A percentile compares a stretch with the other conserved stretches of the same genome.
Evolutionary conservation across 768 basidiomycete species (phyloP).

Genomic region (Amanita phalloides): DNA sequence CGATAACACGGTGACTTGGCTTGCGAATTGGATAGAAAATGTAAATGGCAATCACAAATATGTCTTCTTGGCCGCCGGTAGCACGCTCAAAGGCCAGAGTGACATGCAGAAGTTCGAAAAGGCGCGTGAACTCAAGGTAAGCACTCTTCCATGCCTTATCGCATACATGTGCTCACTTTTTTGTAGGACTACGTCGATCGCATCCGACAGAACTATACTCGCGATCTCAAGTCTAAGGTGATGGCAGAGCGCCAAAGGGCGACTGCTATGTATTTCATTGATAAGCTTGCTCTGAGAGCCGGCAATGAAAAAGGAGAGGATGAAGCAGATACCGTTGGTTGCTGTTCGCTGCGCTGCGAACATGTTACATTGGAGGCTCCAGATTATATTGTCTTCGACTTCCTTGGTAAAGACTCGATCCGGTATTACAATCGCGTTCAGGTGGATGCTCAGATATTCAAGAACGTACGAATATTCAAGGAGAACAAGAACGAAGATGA

Average conservation of each 20-base stretch:
- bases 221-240: slow-evolving; percentile 78
- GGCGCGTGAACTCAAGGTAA: slow-evolving; percentile 88
- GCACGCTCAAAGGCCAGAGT: slow-evolving; percentile 95
- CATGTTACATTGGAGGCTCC: slow-evolving; percentile 90
- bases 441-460: slow-evolving; percentile 90
- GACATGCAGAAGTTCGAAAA: slow-evolving; percentile 99
- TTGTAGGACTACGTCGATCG: slow-evolving; percentile 78
- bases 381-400: slow-evolving; percentile 87
- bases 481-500: slow-evolving; percentile 83
- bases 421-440: slow-evolving; percentile 89
- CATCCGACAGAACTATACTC: slow-evolving; percentile 82
- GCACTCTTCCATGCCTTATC: slow-evolving; percentile 7
- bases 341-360: slow-evolving; percentile 94
- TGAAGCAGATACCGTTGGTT: slow-evolving; percentile 98
- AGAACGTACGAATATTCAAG: slow-evolving; percentile 97
- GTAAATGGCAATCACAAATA: slow-evolving; percentile 95
- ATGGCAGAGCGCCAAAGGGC: slow-evolving; percentile 95
- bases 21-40: slow-evolving; percentile 98
- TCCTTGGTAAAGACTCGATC: slow-evolving; percentile 98
- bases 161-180: background rate
- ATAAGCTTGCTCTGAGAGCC: slow-evolving; percentile 91
- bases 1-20: slow-evolving; percentile 97
- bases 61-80: slow-evolving; percentile 96
- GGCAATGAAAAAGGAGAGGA: slow-evolving; percentile 99
- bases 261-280: slow-evolving; percentile 99